These are phyloP conservation scores for Litchi chinensis DNA, from an alignment of 345 rosid species.

Conservation along the genomic window DNA sequence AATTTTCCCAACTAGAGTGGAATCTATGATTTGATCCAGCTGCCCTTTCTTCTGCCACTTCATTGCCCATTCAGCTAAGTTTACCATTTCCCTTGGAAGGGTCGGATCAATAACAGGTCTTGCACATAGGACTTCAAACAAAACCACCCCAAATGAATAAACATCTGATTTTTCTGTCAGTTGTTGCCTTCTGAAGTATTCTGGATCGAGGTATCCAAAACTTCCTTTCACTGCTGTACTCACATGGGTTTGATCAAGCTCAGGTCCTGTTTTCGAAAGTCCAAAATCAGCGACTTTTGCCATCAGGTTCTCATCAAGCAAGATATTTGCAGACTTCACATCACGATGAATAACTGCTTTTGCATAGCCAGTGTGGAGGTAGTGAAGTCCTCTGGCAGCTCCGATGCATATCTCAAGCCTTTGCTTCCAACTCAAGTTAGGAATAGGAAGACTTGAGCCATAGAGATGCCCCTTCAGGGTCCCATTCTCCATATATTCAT, in stretches of 20 bases:
- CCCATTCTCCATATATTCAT: slow-evolving; percentile 82
- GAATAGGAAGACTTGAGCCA: slow-evolving; percentile 55
- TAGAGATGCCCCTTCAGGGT: slow-evolving; percentile 72
- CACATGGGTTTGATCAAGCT: slow-evolving; percentile 93
- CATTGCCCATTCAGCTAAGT: slow-evolving; percentile 95
- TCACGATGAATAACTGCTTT: slow-evolving; percentile 78
- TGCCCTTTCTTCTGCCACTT: slow-evolving; percentile 87
- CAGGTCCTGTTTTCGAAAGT: slow-evolving; percentile 88
- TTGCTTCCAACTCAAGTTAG: slow-evolving; percentile 69
- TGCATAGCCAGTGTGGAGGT: slow-evolving; percentile 72
- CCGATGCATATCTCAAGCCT: slow-evolving; percentile 74
- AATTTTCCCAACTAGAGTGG: slow-evolving; percentile 58
- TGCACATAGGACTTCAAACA: slow-evolving; percentile 93
- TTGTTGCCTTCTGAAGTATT: slow-evolving; percentile 88
- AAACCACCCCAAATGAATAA: slow-evolving; percentile 90
- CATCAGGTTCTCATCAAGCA: slow-evolving; percentile 75
- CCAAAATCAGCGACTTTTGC: slow-evolving; percentile 86
- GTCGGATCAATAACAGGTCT: slow-evolving; percentile 91
- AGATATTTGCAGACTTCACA: slow-evolving; percentile 75
- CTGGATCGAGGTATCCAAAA: slow-evolving; percentile 91
- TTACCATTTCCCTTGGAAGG: slow-evolving; percentile 87
- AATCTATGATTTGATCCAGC: slow-evolving; percentile 76
- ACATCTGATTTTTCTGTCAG: slow-evolving; percentile 89
- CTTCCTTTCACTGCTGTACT: slow-evolving; percentile 97
- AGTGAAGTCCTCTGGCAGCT: slow-evolving; percentile 71